Conservation (phyloP, 805 yeast genomes). For the Yarrowia hollandica region DNA sequence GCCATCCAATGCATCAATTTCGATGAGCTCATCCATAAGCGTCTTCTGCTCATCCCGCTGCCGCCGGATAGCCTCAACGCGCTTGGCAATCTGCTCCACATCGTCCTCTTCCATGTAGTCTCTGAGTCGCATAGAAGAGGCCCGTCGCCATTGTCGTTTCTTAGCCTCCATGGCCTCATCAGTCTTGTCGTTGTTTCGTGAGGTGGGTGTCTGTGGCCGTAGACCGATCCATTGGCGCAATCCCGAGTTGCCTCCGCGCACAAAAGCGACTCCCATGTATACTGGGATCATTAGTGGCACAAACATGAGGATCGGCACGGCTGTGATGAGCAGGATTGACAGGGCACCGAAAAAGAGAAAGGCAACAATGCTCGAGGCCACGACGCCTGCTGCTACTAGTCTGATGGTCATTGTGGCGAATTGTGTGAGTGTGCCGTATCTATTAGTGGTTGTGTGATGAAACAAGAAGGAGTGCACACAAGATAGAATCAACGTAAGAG, state of each 20-base stretch:
- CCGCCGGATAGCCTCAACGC: constrained; percentile 19
- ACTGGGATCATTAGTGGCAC: constrained; percentile 20
- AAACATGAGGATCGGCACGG: constrained; percentile 18
- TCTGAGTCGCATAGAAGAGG: constrained; percentile 1
- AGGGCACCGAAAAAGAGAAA: constrained; percentile 25
- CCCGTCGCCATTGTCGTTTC: constrained; percentile 26
- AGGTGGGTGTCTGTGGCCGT: constrained; percentile 15
- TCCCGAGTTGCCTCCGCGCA: constrained; percentile 7
- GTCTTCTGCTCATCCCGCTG: constrained; percentile 28
- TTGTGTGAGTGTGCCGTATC: not conserved
- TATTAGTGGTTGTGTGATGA: too few species aligned
- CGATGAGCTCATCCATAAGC: constrained; percentile 22
- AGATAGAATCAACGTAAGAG: too few species aligned
- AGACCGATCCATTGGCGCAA: constrained; percentile 14
- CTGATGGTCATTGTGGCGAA: constrained; percentile 6
- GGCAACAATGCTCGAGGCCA: constrained; percentile 17
- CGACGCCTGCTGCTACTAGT: constrained; percentile 11
- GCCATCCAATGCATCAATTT: constrained; percentile 19
- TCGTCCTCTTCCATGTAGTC: constrained; percentile 23
- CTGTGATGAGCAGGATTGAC: constrained; percentile 20
- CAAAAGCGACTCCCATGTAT: constrained; percentile 21
- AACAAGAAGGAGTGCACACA: not conserved
- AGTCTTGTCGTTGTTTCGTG: constrained; percentile 24
- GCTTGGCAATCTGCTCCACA: constrained; percentile 13
- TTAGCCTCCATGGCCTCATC: constrained; percentile 30